These are phyloP conservation scores for Monosporascus sp. DNA, from an alignment of 2,329 filamentous ascomycete species.

Conservation along the genomic window DNA sequence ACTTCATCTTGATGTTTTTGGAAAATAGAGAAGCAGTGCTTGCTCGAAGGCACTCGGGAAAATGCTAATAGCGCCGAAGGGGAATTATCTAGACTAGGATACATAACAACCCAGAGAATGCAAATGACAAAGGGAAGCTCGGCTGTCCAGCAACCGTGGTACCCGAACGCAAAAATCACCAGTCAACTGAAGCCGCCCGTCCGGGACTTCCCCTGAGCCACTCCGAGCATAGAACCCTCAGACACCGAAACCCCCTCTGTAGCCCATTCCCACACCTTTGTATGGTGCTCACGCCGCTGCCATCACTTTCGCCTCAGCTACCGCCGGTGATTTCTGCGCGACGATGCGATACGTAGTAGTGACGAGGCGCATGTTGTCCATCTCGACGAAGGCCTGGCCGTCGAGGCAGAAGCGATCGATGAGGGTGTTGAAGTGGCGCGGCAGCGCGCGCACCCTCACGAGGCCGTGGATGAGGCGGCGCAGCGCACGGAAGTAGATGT, in stretches of 20 bases:
- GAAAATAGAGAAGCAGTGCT: too few relatives aligned
- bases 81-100: neutral
- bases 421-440: conserved; percentile 46
- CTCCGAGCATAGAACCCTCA: too few relatives aligned
- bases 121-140: neutral
- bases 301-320: neutral
- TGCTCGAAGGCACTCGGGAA: neutral
- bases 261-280: neutral
- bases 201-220: too few relatives aligned
- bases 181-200: too few relatives aligned
- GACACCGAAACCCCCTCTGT: too few relatives aligned
- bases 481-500: conserved; percentile 48
- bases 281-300: neutral
- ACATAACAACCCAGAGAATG: neutral
- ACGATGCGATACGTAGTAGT: conserved; percentile 49
- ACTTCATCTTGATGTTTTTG: too few relatives aligned
- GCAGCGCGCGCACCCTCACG: conserved; percentile 41
- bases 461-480: conserved; percentile 42
- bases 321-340: conserved; percentile 36
- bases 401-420: conserved; percentile 49
- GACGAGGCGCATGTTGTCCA: conserved; percentile 47
- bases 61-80: neutral
- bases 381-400: conserved; percentile 49
- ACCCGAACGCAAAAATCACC: too few relatives aligned
- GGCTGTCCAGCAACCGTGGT: too few relatives aligned